Conservation (phyloP, 225 moss, liverwort and hornwort species). For the Pleurozium schreberi region DNA sequence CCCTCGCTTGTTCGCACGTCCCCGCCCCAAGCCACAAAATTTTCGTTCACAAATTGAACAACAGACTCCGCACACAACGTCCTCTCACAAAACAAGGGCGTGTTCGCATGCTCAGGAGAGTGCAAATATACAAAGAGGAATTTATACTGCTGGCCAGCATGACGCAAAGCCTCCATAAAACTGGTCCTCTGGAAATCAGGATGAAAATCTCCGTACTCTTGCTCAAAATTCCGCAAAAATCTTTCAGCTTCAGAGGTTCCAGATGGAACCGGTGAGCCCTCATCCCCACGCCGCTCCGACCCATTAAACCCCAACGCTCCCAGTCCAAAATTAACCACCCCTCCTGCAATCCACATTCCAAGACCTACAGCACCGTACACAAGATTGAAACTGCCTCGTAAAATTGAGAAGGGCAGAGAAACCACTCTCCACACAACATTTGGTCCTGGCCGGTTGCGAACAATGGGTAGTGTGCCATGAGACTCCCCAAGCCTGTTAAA, state of each 20-base stretch:
- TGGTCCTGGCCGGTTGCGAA: constrained; percentile 50
- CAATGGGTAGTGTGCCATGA: constrained; percentile 32
- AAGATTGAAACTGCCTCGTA: constrained; percentile 87
- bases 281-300: constrained; percentile 42
- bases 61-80: constrained; percentile 71
- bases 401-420: constrained; percentile 74
- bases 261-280: constrained; percentile 37
- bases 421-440: constrained; percentile 87
- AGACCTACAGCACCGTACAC: constrained; percentile 84
- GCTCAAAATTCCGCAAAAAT: constrained; percentile 83
- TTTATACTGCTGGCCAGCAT: constrained; percentile 82
- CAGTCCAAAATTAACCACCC: constrained; percentile 66
- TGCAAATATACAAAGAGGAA: constrained; percentile 97
- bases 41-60: constrained; percentile 78
- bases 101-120: constrained; percentile 91
- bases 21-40: constrained; percentile 97
- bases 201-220: constrained; percentile 76
- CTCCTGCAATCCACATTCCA: constrained; percentile 86
- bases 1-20: constrained; percentile 94
- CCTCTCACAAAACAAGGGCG: constrained; percentile 75
- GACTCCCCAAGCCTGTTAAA: constrained; percentile 39
- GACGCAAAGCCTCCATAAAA: constrained; percentile 89
- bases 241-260: constrained; percentile 63
- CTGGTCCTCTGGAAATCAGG: constrained; percentile 70
- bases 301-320: constrained; percentile 71